These are phyloP conservation scores for Benincasa hispida DNA, from an alignment of 306 rosid species.

Conservation along the genomic window DNA sequence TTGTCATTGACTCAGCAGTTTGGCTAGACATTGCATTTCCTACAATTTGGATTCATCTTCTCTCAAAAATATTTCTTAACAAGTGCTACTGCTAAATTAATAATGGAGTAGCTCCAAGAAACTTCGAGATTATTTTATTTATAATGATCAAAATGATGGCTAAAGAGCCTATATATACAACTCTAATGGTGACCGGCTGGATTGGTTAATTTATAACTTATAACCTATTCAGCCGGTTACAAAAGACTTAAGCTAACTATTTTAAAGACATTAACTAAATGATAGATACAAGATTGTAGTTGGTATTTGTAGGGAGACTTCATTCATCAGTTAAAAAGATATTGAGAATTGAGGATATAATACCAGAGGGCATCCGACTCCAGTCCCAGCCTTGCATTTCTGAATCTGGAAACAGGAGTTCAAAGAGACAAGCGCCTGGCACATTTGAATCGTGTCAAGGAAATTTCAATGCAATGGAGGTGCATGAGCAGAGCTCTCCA, in stretches of 20 bases:
- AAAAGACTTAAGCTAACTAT: too few species aligned
- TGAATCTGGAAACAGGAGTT: conserved; percentile 7
- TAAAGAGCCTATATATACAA: too few species aligned
- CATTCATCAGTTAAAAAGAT: not conserved
- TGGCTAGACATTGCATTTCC: not conserved
- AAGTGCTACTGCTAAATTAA: not conserved
- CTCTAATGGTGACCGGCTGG: too few species aligned
- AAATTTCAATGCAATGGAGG: not conserved
- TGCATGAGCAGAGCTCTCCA: not conserved
- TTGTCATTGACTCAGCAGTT: not conserved
- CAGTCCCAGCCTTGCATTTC: conserved; percentile 6
- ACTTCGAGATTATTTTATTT: too few species aligned
- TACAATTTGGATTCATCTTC: not conserved
- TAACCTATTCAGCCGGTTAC: too few species aligned
- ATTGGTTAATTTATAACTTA: too few species aligned
- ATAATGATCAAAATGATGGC: too few species aligned
- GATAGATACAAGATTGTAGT: too few species aligned
- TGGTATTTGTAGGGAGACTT: too few species aligned
- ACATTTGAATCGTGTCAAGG: not conserved
- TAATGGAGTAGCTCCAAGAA: too few species aligned
- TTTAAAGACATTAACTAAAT: too few species aligned
- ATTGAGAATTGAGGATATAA: not conserved
- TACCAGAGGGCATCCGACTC: conserved; percentile 1
- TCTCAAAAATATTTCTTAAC: not conserved
- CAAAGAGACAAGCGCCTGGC: conserved; percentile 1